Evolutionary conservation across 1,284 basidiomycete species (phyloP).

Genomic region (Tremellales sp.): DNA sequence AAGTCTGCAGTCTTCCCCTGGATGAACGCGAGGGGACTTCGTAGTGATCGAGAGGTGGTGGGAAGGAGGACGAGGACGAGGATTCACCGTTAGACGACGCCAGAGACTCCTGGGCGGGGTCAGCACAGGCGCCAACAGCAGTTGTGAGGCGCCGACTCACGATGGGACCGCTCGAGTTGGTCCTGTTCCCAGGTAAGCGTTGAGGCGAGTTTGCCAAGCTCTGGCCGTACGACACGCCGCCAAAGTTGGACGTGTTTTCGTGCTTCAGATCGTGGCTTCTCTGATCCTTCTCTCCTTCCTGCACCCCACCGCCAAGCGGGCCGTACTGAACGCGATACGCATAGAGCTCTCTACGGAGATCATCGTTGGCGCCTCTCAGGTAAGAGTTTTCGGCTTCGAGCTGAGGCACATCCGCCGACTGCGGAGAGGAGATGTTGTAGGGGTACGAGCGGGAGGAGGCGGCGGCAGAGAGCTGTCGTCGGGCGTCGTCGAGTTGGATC

Average conservation of each 20-base stretch:
- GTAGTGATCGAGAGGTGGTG: conserved; percentile 20
- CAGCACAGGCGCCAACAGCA: no score
- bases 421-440: conserved; percentile 21
- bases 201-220: no score
- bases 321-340: conserved; percentile 20
- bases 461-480: conserved; percentile 36
- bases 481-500: conserved; percentile 40
- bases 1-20: conserved; percentile 28
- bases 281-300: not conserved
- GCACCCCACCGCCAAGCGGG: conserved; percentile 1
- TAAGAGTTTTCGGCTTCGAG: conserved; percentile 39
- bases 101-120: no score
- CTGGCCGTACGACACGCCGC: no score
- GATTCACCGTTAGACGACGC: conserved; percentile 10
- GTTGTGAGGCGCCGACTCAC: no score
- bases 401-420: conserved; percentile 32
- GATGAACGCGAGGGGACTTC: conserved; percentile 13
- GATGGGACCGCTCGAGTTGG: no score
- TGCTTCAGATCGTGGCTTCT: conserved; percentile 5
- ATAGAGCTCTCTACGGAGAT: conserved; percentile 40
- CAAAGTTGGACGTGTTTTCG: conserved; percentile 5
- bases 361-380: conserved; percentile 42
- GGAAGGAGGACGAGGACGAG: conserved; percentile 13
- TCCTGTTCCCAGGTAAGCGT: no score
- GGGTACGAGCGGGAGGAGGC: conserved; percentile 12